Percentiles rank a stretch among this genome's conserved stretches.
Evolutionary conservation across 1,284 basidiomycete genomes (phyloP).

Genomic region (Gymnopus androsaceus): DNA sequence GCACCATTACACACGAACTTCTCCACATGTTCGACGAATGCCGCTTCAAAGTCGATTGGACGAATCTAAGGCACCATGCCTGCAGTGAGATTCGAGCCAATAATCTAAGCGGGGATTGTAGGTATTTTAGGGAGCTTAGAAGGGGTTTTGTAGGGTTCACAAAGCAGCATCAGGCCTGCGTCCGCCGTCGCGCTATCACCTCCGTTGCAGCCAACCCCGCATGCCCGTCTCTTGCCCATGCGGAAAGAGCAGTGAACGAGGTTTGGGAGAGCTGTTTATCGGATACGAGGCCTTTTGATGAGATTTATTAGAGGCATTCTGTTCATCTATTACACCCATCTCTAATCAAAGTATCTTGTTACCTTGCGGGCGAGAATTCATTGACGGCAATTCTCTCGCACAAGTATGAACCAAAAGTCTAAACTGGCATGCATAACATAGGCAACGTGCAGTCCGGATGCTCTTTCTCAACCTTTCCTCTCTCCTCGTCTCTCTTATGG

Average conservation of each 20-base stretch:
- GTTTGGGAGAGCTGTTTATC: conserved; percentile 96
- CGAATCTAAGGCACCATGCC: conserved; percentile 88
- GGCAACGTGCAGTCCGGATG: no score
- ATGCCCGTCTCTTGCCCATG: conserved; percentile 77
- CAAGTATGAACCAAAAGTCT: no score
- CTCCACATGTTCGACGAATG: conserved; percentile 97
- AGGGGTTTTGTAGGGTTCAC: conserved; percentile 79
- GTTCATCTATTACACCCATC: no score
- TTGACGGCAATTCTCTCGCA: no score
- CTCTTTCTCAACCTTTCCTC: no score
- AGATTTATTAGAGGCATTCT: conserved; percentile 68
- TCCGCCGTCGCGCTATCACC: conserved; percentile 82
- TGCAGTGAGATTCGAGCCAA: conserved; percentile 98
- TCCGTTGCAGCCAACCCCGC: conserved; percentile 82
- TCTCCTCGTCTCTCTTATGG: no score
- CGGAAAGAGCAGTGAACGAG: conserved; percentile 90
- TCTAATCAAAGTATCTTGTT: no score
- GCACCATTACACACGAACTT: conserved; percentile 92
- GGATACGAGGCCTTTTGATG: conserved; percentile 96
- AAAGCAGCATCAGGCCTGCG: conserved; percentile 93
- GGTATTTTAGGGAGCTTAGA: conserved; percentile 78
- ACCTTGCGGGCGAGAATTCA: no score
- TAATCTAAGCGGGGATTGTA: conserved; percentile 91
- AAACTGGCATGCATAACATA: no score
- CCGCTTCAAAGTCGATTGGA: conserved; percentile 92